These are phyloP conservation scores for Xylaria sp. DNA, from an alignment of 2,329 filamentous ascomycete species.

Conservation along the genomic window DNA sequence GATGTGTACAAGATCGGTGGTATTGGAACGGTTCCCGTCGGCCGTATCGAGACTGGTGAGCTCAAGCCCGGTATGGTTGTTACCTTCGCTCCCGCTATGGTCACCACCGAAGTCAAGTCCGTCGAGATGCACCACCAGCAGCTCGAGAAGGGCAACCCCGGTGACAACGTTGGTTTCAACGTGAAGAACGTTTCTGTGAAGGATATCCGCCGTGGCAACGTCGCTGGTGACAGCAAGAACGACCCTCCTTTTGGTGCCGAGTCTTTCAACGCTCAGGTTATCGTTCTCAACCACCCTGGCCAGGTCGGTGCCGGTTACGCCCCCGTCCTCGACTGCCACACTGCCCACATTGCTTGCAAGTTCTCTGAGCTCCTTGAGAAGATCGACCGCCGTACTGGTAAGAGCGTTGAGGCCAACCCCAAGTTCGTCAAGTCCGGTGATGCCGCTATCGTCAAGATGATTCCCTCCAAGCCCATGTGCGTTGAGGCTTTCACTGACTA, in stretches of 20 bases:
- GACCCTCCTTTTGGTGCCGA: conserved; percentile 89
- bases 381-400: conserved; percentile 99
- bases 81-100: conserved; percentile 97
- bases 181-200: conserved; percentile 99
- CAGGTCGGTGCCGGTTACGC: conserved; percentile 99
- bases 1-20: conserved; percentile 99
- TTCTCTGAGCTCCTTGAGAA: conserved; percentile 99
- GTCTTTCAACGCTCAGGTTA: conserved; percentile 99
- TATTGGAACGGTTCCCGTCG: conserved; percentile 99
- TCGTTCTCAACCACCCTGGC: conserved; percentile 99
- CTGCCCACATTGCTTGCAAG: conserved; percentile 99
- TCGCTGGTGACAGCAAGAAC: conserved; percentile 99
- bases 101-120: conserved; percentile 99
- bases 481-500: conserved; percentile 99
- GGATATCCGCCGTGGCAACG: conserved; percentile 99
- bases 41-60: conserved; percentile 99
- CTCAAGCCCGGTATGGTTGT: conserved; percentile 94
- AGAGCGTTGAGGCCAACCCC: conserved; percentile 87
- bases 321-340: conserved; percentile 99
- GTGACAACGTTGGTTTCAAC: conserved; percentile 99
- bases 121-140: conserved; percentile 99
- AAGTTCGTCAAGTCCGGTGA: conserved; percentile 99
- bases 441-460: conserved; percentile 99
- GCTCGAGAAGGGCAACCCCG: conserved; percentile 90
- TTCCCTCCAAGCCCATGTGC: conserved; percentile 99